Conservation (phyloP, 306 rosid species). For the Quercus parvula region DNA sequence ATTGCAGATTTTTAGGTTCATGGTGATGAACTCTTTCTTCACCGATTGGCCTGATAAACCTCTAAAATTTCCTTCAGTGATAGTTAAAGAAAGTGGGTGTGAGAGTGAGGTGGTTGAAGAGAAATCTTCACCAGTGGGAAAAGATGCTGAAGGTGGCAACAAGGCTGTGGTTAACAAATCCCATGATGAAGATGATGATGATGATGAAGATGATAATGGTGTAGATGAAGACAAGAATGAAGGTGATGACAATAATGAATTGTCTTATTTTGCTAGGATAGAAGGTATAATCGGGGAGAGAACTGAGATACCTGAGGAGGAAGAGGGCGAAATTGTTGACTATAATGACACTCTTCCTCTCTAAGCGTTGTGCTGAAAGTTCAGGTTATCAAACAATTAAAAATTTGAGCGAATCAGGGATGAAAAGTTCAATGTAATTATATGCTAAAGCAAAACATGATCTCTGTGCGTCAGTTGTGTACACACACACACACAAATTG, state of each 20-base stretch:
- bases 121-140: constrained; percentile 2
- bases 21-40: constrained; percentile 73
- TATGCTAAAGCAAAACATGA: neutral
- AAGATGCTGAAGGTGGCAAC: constrained; percentile 17
- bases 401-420: neutral
- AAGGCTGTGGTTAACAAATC: constrained; percentile 9
- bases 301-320: constrained; percentile 40
- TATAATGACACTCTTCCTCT: constrained; percentile 3
- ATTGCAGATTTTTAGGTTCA: constrained; percentile 82
- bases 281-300: constrained; percentile 22
- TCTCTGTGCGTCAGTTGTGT: neutral
- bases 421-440: neutral
- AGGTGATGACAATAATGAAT: neutral
- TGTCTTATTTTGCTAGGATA: constrained; percentile 1
- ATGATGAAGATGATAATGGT: neutral
- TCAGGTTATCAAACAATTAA: neutral
- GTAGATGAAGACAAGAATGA: neutral
- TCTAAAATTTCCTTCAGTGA: constrained; percentile 51
- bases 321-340: constrained; percentile 76
- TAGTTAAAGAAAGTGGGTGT: constrained; percentile 35
- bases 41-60: constrained; percentile 58
- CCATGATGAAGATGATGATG: constrained; percentile 5
- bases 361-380: neutral
- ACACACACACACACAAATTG: neutral
- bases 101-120: constrained; percentile 25